Percentiles rank a stretch among this genome's conserved stretches.
Evolutionary conservation across 202 grass and related monocot species (phyloP).

Genomic region (Zizania palustris): DNA sequence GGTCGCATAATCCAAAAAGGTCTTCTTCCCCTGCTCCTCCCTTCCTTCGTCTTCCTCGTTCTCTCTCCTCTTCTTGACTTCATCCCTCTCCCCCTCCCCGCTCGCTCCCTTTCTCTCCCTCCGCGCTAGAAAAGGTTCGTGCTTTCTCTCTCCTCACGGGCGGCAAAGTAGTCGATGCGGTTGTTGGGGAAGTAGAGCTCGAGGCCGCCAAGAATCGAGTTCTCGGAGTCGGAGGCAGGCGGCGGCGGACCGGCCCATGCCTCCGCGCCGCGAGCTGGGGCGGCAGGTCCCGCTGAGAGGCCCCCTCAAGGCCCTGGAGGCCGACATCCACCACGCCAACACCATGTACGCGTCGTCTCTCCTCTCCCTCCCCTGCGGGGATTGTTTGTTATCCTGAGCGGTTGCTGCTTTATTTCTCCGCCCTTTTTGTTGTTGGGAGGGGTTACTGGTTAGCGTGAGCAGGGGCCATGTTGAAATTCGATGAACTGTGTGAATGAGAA

Average conservation of each 20-base stretch:
- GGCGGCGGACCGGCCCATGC: slow-evolving; percentile 39
- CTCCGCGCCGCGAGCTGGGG: slow-evolving; percentile 39
- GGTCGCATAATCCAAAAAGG: not conserved
- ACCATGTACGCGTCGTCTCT: slow-evolving; percentile 53
- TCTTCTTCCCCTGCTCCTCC: not conserved
- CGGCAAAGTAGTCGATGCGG: not conserved
- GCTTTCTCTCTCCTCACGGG: slow-evolving; percentile 15
- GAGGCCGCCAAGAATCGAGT: slow-evolving; percentile 9
- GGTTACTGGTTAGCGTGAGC: not conserved
- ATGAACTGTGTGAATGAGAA: slow-evolving; percentile 6
- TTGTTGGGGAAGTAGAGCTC: slow-evolving; percentile 4
- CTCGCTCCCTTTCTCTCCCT: not conserved
- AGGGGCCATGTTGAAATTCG: not conserved
- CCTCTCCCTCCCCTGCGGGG: not conserved
- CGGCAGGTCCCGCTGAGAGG: slow-evolving; percentile 64
- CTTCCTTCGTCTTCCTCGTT: slow-evolving; percentile 1
- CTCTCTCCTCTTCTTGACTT: slow-evolving; percentile 15
- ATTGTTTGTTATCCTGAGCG: not conserved
- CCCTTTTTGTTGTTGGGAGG: slow-evolving; percentile 10
- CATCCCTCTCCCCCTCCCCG: not conserved
- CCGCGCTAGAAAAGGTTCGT: slow-evolving; percentile 7
- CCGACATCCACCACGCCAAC: slow-evolving; percentile 82
- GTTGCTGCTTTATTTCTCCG: not conserved
- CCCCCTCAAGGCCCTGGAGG: slow-evolving; percentile 69
- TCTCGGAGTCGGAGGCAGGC: not conserved